Base-by-base conservation (phyloP, 1,284 basidiomycete genomes). In the Mixia osmundae region DNA sequence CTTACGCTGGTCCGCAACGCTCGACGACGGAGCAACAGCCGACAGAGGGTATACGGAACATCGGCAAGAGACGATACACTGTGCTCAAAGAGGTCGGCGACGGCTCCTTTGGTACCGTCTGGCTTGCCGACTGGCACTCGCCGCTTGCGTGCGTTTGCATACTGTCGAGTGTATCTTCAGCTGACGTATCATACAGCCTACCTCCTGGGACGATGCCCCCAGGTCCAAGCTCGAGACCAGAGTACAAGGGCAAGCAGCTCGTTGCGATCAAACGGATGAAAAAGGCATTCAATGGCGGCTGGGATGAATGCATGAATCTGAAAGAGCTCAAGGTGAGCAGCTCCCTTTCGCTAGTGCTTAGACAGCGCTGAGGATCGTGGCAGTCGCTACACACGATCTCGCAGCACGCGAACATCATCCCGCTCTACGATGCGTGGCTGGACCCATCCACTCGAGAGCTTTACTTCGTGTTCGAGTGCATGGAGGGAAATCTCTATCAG, bases 401-500 rank as follows among this genome's bases (percentile, higher is more conserved):
- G 22, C 75, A 76, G 54, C 91, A 99, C 59, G 79, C 79, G 27
- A 87, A 91, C 57, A 83, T 95, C 61, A 95, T 99, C 55, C 87
- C 91, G 36, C 67, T 99, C 44, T 97, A 97, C 64, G 91, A 99
- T 59, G 89, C 85, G 51, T 99, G 95, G 61, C 76, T 95, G 48
- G 72, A 87, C 32, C 87, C 87, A 1, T 67, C 72, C 44, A 72
- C 80, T 37, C 80, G 78, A 57, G 85, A 97, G 60, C 77, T 99
- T 48, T 94, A 95, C 60, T 95, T 97, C 54, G 91, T 97, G 35
- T 97, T 99, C 57, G 91, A 99, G 61, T 87, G 85, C 55, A 97
- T 99, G 91, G 91, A 99, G 59, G 91, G 91, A 49, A 97, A 99
- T 58, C 70, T 99, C 40, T 97, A 91, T 59, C 91, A 99, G 59